Percentiles rank a stretch among this genome's conserved stretches.
Conservation (phyloP, 2,329 filamentous ascomycete genomes). For the Xylaria sp. region DNA sequence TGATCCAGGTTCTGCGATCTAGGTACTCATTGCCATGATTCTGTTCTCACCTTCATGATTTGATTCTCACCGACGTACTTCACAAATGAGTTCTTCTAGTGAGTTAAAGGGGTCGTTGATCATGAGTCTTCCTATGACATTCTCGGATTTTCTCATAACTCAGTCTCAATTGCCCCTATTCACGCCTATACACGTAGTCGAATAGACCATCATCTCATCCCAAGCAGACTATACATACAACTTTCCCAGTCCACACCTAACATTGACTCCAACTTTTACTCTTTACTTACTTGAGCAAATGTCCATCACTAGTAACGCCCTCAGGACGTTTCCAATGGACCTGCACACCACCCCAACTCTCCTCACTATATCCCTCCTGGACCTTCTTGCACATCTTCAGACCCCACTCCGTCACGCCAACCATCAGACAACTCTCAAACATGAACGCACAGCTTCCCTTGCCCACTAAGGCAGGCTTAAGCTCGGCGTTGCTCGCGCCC, state of each 20-base stretch:
- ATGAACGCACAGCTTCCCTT: constrained; percentile 61
- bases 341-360: constrained; percentile 71
- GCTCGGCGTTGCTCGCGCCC: constrained; percentile 58
- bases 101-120: too few relatives aligned
- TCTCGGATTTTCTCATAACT: too few relatives aligned
- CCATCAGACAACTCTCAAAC: constrained; percentile 65
- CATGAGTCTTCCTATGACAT: too few relatives aligned
- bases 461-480: constrained; percentile 54
- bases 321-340: constrained; percentile 53
- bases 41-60: too few relatives aligned
- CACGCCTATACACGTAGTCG: too few relatives aligned
- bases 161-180: too few relatives aligned
- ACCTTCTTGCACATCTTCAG: constrained; percentile 53
- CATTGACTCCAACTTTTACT: too few relatives aligned
- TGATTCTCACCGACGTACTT: too few relatives aligned
- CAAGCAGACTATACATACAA: background rate
- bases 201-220: too few relatives aligned
- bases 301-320: constrained; percentile 24
- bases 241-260: background rate
- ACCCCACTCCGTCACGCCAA: constrained; percentile 68
- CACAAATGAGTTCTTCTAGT: too few relatives aligned
- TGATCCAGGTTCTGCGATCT: too few relatives aligned
- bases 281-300: constrained; percentile 24
- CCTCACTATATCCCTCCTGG: constrained; percentile 66
- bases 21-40: too few relatives aligned